A percentile compares a stretch with the other conserved stretches of the same genome.
Conservation (phyloP, 1,284 basidiomycete species). For the Xerocomus minutiporus region DNA sequence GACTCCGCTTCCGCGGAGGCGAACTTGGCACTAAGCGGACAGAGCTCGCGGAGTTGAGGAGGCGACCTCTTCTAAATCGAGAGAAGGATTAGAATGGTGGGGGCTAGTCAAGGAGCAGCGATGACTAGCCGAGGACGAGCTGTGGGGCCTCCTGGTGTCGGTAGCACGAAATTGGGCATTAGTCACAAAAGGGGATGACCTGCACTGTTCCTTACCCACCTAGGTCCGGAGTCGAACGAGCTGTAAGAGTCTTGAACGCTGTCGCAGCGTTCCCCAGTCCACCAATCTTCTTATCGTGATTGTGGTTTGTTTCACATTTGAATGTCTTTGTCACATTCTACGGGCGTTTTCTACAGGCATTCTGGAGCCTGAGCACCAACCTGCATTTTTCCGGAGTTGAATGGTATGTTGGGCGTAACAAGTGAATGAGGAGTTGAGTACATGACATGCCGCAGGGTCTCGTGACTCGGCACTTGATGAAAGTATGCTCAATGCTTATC, state of each 20-base stretch:
- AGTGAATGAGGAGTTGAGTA: not conserved
- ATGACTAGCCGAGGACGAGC: not conserved
- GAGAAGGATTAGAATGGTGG: slow-evolving; percentile 18
- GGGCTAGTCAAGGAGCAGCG: not conserved
- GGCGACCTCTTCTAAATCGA: slow-evolving; percentile 29
- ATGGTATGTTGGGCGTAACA: not conserved
- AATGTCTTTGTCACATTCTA: not conserved
- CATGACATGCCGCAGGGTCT: not conserved
- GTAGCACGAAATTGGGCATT: not conserved
- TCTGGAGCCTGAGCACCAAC: not conserved
- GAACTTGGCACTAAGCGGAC: slow-evolving; percentile 24
- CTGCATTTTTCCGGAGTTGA: not conserved
- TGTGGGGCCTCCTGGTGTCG: not conserved
- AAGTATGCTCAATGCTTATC: not conserved
- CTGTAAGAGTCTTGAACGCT: not conserved
- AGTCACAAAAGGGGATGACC: not conserved
- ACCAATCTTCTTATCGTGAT: not conserved
- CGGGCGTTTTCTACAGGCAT: not conserved
- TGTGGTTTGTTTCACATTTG: not conserved
- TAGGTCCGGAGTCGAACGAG: not conserved
- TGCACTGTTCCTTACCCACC: not conserved
- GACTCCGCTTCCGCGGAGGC: slow-evolving; percentile 33
- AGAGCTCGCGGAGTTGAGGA: slow-evolving; percentile 30
- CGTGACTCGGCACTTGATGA: not conserved
- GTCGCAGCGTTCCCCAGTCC: not conserved